Base-by-base conservation (phyloP, 2,329 filamentous ascomycete genomes). In the Hypoxylon sp. region DNA sequence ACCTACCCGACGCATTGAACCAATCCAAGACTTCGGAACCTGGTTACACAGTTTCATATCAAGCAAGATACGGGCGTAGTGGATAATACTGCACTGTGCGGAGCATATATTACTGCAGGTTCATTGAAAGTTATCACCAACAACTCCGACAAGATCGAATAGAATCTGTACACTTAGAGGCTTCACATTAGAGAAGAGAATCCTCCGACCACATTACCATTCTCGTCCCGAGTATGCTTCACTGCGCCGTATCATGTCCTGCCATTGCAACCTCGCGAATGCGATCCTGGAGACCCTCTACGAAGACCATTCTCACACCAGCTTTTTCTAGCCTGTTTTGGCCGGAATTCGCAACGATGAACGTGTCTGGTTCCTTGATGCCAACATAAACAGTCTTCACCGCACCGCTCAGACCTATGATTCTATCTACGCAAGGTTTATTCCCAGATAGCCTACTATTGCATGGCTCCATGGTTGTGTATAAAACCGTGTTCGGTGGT, bases 201-300 rank as follows among this genome's bases (percentile, higher is more conserved):
- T 9, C n/a, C n/a, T 8, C 17, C 17, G 8, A 17, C 6, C 9
- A 19, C 4, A 9, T 17, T 5, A 9, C 6, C 5, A 17, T 3
- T 5, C 13, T 8, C 17, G n/a, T 9, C 17, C 17, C 5, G 8
- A 14, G n/a, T 9, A 17, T 42, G 1, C 3, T 9, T 42, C 13
- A 42, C n/a, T 17, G n/a, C 8, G 9, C 37, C 37, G 39, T 60
- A 61, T 64, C 79, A 79, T 92, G 90, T 1, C 91, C 90, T 42
- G 87, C 87, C 72, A 84, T 88, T 2, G 91, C 90, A 61, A 91
- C 85, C 29, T 79, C 76, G 60, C 90, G 74, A 70, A 92, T 92
- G 67, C 88, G 86, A 33, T 84, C 83, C 72, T 91, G 87, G 4
- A 67, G 13, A 17, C 44, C 53, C 8, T 64, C 59, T 52, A 91